Conservation (phyloP, 2,329 filamentous ascomycete genomes). For the Beauveria australis region DNA sequence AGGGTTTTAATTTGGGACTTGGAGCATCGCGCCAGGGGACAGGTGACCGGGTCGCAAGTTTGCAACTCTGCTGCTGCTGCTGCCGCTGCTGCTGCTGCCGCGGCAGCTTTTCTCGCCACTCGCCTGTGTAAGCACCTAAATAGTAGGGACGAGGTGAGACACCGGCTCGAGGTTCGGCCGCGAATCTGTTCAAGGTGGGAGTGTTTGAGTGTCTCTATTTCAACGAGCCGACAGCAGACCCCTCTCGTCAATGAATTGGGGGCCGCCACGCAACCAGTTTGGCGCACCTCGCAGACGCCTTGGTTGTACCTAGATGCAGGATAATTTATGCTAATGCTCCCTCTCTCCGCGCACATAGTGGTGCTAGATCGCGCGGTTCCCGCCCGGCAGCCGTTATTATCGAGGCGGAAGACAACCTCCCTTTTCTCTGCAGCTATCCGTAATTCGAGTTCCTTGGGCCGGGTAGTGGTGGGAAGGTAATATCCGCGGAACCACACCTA, state of each 20-base stretch:
- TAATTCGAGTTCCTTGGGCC: not conserved
- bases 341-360: not conserved
- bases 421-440: too few species aligned
- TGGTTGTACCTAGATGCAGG: too few species aligned
- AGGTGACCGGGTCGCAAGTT: not conserved
- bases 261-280: constrained; percentile 3
- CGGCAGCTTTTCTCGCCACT: too few species aligned
- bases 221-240: not conserved
- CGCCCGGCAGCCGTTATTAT: too few species aligned
- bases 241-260: not conserved
- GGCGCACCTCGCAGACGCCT: not conserved
- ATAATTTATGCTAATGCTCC: too few species aligned
- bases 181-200: not conserved
- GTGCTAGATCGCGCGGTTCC: not conserved
- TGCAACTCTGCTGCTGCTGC: too few species aligned
- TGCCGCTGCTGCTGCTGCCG: too few species aligned
- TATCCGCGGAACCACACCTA: too few species aligned
- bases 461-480: not conserved
- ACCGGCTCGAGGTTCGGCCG: not conserved
- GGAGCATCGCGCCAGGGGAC: too few species aligned
- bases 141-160: not conserved
- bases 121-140: too few species aligned
- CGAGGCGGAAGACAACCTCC: not conserved
- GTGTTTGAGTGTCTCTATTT: not conserved
- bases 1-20: not conserved